A percentile compares a stretch with the other conserved stretches of the same genome.
These are phyloP conservation scores for Tolypocladium endophyticum DNA, from an alignment of 2,329 filamentous ascomycete genomes.

Conservation along the genomic window DNA sequence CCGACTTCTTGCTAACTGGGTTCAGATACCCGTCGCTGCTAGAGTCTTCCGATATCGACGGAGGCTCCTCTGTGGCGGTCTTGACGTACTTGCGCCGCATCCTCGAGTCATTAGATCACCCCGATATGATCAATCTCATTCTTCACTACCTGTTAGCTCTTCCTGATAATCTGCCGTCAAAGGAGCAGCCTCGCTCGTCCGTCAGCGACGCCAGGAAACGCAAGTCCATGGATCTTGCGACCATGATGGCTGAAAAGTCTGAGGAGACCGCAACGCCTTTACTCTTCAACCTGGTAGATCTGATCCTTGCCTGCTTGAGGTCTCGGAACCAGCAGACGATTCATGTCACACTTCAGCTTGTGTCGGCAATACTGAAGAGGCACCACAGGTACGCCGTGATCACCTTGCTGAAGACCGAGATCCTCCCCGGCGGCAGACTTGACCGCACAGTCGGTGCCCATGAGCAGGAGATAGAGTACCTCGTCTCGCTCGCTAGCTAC, in stretches of 20 bases:
- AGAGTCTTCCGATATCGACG: slow-evolving; percentile 94
- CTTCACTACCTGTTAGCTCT: slow-evolving; percentile 85
- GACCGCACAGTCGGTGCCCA: slow-evolving; percentile 63
- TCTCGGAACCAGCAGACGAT: slow-evolving; percentile 85
- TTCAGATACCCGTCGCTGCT: slow-evolving; percentile 77
- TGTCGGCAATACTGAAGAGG: slow-evolving; percentile 75
- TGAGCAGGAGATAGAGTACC: slow-evolving; percentile 61
- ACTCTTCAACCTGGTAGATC: slow-evolving; percentile 86
- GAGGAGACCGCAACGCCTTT: slow-evolving; percentile 68
- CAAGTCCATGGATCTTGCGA: slow-evolving; percentile 81
- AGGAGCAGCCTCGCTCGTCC: slow-evolving; percentile 31
- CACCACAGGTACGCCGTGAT: slow-evolving; percentile 81
- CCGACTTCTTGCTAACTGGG: too few relatives aligned
- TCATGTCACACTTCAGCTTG: slow-evolving; percentile 75
- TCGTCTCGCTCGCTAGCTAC: slow-evolving; percentile 57
- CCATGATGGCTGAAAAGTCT: slow-evolving; percentile 63
- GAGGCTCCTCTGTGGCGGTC: slow-evolving; percentile 91
- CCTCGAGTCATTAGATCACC: slow-evolving; percentile 82
- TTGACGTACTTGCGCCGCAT: slow-evolving; percentile 87
- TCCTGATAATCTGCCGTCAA: slow-evolving; percentile 40
- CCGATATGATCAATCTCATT: slow-evolving; percentile 88
- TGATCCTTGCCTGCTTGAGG: slow-evolving; percentile 74
- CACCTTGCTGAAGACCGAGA: slow-evolving; percentile 61
- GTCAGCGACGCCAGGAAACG: slow-evolving; percentile 65
- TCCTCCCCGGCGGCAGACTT: slow-evolving; percentile 39